phyloP scores from a whole-genome alignment of 2,329 filamentous ascomycete species.

The Tricladium varicosporioides region DNA sequence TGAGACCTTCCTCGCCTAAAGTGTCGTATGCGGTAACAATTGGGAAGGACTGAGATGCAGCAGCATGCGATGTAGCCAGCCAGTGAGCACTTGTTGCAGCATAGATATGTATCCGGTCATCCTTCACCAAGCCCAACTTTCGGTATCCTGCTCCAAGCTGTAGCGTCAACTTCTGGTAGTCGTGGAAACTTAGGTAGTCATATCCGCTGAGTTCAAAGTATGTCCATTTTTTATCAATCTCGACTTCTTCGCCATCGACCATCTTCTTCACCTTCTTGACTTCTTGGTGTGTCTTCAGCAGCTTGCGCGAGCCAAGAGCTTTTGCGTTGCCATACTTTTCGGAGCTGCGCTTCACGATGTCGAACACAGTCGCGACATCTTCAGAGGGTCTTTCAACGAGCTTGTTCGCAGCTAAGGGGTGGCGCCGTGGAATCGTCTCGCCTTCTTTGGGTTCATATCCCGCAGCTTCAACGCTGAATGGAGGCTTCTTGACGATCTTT shows the following conservation, averaged over 20 bases:
- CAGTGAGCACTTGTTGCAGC: slow-evolving; percentile 72
- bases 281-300: slow-evolving; percentile 76
- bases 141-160: slow-evolving; percentile 69
- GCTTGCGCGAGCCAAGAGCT: slow-evolving; percentile 66
- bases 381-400: slow-evolving; percentile 54
- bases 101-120: slow-evolving; percentile 76
- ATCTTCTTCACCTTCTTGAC: slow-evolving; percentile 90
- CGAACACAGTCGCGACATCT: slow-evolving; percentile 68
- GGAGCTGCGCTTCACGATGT: slow-evolving; percentile 68
- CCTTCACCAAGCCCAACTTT: slow-evolving; percentile 67
- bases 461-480: slow-evolving; percentile 61
- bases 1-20: slow-evolving; percentile 77
- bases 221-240: slow-evolving; percentile 85
- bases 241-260: slow-evolving; percentile 73
- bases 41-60: slow-evolving; percentile 78
- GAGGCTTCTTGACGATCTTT: slow-evolving; percentile 42
- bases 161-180: slow-evolving; percentile 70
- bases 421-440: slow-evolving; percentile 68
- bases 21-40: slow-evolving; percentile 97
- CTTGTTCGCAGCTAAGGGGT: slow-evolving; percentile 54
- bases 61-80: slow-evolving; percentile 78
- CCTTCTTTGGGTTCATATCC: slow-evolving; percentile 58
- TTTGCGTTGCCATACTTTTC: slow-evolving; percentile 64
- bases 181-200: slow-evolving; percentile 72
- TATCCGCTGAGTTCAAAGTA: slow-evolving; percentile 83